Evolutionary conservation across 2,329 filamentous ascomycete genomes (phyloP).

Genomic region (Fusarium tricinctum): DNA sequence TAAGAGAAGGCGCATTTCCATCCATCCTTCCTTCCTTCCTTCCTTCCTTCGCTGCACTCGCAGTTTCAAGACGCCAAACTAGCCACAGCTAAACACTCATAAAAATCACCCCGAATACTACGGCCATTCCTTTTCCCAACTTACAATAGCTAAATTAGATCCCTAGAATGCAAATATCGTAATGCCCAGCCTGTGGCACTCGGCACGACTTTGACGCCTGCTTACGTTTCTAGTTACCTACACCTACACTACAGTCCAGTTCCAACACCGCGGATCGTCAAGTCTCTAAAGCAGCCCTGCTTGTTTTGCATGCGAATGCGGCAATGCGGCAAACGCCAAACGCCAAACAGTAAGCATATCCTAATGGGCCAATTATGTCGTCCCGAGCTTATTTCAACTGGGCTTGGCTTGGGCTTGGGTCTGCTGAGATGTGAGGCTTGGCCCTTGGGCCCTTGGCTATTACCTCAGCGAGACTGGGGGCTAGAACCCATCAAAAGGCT

Average conservation of each 20-base stretch:
- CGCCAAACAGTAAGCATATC: constrained; percentile 42
- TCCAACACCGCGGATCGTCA: constrained; percentile 15
- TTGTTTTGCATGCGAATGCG: constrained; percentile 34
- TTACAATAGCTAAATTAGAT: background rate
- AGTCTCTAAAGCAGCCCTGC: constrained; percentile 5
- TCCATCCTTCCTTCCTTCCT: constrained; percentile 1
- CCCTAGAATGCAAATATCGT: constrained; percentile 23
- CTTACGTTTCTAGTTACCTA: constrained; percentile 1
- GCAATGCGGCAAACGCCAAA: constrained; percentile 29
- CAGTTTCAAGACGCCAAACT: background rate
- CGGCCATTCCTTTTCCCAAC: constrained; percentile 6
- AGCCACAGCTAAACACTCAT: background rate
- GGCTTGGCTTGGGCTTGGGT: constrained; percentile 14
- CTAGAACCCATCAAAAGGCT: constrained; percentile 34
- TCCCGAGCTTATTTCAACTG: constrained; percentile 37
- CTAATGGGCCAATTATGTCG: constrained; percentile 29
- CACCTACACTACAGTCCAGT: background rate
- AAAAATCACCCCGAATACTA: background rate
- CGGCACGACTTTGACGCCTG: background rate
- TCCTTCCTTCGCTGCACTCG: background rate
- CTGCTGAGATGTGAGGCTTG: constrained; percentile 7
- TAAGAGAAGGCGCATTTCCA: background rate
- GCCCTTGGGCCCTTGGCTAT: constrained; percentile 4
- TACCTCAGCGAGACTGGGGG: constrained; percentile 36
- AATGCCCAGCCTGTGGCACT: constrained; percentile 8